Evolutionary conservation across 805 yeast genomes (phyloP).

Genomic region (Hanseniaspora thailandica): DNA sequence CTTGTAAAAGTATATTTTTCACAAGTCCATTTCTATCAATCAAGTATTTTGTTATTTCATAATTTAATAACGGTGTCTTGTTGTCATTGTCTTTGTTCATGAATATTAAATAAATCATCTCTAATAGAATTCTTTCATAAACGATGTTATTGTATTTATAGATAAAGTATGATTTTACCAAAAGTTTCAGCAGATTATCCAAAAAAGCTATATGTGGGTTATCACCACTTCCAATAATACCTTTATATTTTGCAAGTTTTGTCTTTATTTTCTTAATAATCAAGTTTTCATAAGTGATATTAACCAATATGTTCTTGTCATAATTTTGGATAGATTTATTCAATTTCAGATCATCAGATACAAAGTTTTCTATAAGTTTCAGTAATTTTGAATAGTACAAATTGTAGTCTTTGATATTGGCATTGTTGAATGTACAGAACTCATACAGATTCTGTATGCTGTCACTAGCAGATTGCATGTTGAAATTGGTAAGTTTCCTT

Average conservation of each 20-base stretch:
- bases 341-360: not conserved
- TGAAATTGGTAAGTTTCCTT: too few species aligned
- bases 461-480: not conserved
- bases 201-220: not conserved
- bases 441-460: not conserved
- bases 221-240: not conserved
- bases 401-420: not conserved
- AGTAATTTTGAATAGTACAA: not conserved
- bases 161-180: not conserved
- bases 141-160: slow-evolving; percentile 3
- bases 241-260: not conserved
- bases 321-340: not conserved
- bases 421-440: not conserved
- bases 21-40: not conserved
- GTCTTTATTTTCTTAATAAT: not conserved
- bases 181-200: not conserved
- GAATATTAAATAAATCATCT: slow-evolving; percentile 5
- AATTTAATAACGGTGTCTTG: not conserved
- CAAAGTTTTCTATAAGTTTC: not conserved
- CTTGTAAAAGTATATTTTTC: not conserved
- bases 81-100: slow-evolving; percentile 1
- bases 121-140: not conserved
- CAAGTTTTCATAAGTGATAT: slow-evolving; percentile 1
- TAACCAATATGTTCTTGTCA: slow-evolving; percentile 2
- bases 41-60: not conserved